A percentile compares a stretch with the other conserved stretches of the same genome.
These are phyloP conservation scores for Trichoderma sp. DNA, from an alignment of 2,329 filamentous ascomycete genomes.

Conservation along the genomic window DNA sequence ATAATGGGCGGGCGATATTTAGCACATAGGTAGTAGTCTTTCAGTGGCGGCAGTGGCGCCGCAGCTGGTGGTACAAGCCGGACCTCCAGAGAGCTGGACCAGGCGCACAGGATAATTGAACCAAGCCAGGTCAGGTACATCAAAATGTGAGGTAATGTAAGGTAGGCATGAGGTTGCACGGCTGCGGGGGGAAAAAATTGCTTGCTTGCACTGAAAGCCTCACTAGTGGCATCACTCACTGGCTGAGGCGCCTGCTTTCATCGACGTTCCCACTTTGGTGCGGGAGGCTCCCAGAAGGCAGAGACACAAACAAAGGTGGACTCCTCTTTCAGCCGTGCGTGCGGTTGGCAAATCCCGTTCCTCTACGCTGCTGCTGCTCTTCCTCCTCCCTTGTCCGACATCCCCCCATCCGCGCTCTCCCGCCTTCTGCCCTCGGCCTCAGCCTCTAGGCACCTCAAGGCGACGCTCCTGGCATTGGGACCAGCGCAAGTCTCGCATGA, in stretches of 20 bases:
- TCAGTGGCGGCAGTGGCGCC: neutral
- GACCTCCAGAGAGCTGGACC: neutral
- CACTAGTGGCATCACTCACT: slow-evolving; percentile 27
- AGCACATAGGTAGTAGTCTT: neutral
- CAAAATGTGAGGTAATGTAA: neutral
- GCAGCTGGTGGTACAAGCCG: no score
- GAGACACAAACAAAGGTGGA: neutral
- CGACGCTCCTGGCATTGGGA: slow-evolving; percentile 33
- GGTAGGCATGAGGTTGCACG: neutral
- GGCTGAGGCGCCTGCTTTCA: neutral
- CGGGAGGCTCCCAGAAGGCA: slow-evolving; percentile 5
- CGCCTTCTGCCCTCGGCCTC: slow-evolving; percentile 5
- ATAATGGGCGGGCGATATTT: neutral
- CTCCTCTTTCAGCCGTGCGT: slow-evolving; percentile 18
- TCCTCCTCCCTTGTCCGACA: neutral
- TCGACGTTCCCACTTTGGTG: neutral
- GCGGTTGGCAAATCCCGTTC: neutral
- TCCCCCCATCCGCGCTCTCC: neutral
- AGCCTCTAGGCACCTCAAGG: slow-evolving; percentile 24
- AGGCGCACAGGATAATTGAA: neutral
- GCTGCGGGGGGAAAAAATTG: slow-evolving; percentile 28
- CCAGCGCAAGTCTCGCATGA: slow-evolving; percentile 34
- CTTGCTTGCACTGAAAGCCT: neutral
- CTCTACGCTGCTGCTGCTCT: neutral
- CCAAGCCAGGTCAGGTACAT: no score